Percentiles rank a stretch among this genome's conserved stretches.
Conservation (phyloP, 352 stramenopile species). For the Blastocystis sp. region DNA sequence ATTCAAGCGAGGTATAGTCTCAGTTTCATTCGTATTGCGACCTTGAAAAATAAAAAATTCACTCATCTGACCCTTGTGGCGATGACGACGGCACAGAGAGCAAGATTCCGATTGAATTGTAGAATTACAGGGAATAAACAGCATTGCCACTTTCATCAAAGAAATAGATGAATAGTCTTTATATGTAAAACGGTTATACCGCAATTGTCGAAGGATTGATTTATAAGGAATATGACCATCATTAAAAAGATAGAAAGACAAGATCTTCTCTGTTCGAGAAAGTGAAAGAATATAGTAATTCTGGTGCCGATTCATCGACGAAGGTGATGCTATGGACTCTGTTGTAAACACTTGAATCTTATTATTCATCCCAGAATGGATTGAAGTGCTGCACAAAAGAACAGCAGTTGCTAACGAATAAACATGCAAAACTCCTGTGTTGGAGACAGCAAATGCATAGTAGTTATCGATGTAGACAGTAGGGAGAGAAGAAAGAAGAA, state of each 20-base stretch:
- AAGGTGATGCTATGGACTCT: not conserved
- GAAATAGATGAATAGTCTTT: not conserved
- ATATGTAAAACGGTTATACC: not conserved
- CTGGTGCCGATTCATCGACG: not conserved
- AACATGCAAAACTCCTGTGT: not conserved
- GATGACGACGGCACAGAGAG: not conserved
- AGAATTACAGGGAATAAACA: constrained; percentile 52
- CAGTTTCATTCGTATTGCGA: not conserved
- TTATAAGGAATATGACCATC: constrained; percentile 33
- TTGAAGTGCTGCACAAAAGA: not conserved
- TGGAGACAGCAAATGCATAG: constrained; percentile 10
- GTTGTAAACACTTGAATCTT: not conserved
- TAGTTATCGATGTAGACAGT: constrained; percentile 17
- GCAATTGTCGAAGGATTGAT: not conserved
- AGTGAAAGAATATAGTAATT: constrained; percentile 22
- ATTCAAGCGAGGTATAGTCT: not conserved
- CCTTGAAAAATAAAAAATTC: constrained; percentile 55
- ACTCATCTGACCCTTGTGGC: not conserved
- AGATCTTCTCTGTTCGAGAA: not conserved
- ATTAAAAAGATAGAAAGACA: constrained; percentile 32
- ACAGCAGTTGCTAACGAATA: constrained; percentile 1
- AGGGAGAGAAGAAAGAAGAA: constrained; percentile 22
- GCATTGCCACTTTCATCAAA: not conserved
- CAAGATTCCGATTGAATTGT: constrained; percentile 10
- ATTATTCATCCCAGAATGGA: not conserved